These are phyloP conservation scores for Batrachochytrium dendrobatidis DNA, from an alignment of 371 early-diverging fungal genomes.

Conservation along the genomic window DNA sequence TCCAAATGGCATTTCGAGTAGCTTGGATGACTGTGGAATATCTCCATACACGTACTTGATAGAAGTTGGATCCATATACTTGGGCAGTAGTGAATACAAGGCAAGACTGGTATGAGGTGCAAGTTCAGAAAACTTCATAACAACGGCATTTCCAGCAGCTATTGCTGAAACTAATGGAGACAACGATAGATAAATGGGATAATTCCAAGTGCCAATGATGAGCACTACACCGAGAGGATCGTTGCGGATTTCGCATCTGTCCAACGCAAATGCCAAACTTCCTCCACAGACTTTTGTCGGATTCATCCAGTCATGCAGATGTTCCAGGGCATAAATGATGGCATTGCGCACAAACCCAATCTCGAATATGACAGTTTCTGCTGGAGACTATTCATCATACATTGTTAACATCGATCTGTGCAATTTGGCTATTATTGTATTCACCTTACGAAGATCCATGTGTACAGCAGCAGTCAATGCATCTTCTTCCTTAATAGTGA, in stretches of 20 bases:
- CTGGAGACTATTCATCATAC: neutral
- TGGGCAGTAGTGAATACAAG: slow-evolving; percentile 55
- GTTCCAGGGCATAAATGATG: slow-evolving; percentile 50
- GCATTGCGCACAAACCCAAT: slow-evolving; percentile 54
- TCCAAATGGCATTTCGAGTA: slow-evolving; percentile 67
- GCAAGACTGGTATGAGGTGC: slow-evolving; percentile 59
- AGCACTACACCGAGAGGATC: slow-evolving; percentile 75
- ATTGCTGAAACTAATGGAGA: slow-evolving; percentile 77
- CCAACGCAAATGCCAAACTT: slow-evolving; percentile 6
- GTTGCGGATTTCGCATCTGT: slow-evolving; percentile 40
- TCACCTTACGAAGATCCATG: slow-evolving; percentile 52
- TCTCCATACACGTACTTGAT: slow-evolving; percentile 73
- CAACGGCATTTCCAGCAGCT: slow-evolving; percentile 83
- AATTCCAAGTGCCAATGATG: slow-evolving; percentile 79
- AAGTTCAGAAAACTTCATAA: slow-evolving; percentile 88
- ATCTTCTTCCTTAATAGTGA: slow-evolving; percentile 60
- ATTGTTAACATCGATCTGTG: neutral
- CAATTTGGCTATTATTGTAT: neutral
- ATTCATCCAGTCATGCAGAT: slow-evolving; percentile 32
- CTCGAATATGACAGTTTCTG: slow-evolving; percentile 33
- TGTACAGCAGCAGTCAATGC: slow-evolving; percentile 55
- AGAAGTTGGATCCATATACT: slow-evolving; percentile 64
- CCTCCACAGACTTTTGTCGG: slow-evolving; percentile 12
- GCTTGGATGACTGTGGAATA: slow-evolving; percentile 63
- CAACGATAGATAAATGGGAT: slow-evolving; percentile 52